These are phyloP conservation scores for Schizosaccharomyces japonicus DNA, from an alignment of 805 yeast genomes.

Conservation along the genomic window DNA sequence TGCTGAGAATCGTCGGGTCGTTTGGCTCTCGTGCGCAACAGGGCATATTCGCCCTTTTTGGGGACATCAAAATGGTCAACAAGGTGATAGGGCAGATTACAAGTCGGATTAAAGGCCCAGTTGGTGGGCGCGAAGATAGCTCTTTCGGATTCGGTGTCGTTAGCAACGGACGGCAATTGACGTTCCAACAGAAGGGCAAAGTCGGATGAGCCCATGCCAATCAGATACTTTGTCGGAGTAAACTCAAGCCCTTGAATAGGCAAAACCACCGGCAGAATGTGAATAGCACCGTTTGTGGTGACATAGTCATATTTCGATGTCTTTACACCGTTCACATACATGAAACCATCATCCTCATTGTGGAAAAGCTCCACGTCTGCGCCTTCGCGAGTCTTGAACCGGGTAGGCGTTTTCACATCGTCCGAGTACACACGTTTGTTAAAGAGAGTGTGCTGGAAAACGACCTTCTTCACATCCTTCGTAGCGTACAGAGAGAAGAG, in stretches of 20 bases:
- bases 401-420: background rate
- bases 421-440: background rate
- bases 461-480: background rate
- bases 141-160: background rate
- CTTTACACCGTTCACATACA: background rate
- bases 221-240: background rate
- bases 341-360: background rate
- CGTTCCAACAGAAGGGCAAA: background rate
- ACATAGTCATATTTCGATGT: background rate
- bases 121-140: background rate
- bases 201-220: background rate
- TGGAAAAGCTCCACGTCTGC: background rate
- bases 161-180: background rate
- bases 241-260: background rate
- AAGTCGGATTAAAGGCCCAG: background rate
- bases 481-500: background rate
- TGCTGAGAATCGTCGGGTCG: background rate
- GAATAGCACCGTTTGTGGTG: background rate
- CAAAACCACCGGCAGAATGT: background rate
- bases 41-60: background rate
- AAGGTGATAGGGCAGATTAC: background rate
- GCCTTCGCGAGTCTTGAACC: background rate
- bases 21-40: background rate
- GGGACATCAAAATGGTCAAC: background rate
- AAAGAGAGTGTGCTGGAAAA: background rate